Percentiles rank a stretch among this genome's conserved stretches.
phyloP scores from a whole-genome alignment of 495 filamentous ascomycete genomes.

The Talaromyces nanjingensis region DNA sequence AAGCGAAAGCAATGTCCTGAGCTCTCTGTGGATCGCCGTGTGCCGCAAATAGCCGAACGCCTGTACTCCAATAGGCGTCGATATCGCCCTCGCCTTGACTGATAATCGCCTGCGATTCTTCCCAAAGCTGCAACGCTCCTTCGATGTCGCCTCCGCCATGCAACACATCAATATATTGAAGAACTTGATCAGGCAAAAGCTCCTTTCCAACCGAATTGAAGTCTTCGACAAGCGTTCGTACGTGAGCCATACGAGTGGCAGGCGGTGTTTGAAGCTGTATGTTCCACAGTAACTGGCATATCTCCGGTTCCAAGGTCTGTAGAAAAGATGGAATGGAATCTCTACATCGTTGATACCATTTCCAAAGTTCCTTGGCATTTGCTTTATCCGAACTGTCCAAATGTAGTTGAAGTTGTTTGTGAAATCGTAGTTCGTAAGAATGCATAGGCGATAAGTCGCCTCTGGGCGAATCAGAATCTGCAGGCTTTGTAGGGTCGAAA shows the following conservation, averaged over 20 bases:
- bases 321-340: constrained; percentile 31
- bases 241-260: constrained; percentile 44
- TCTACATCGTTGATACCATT: constrained; percentile 39
- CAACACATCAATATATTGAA: constrained; percentile 58
- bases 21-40: constrained; percentile 56
- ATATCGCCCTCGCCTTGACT: constrained; percentile 43
- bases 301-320: constrained; percentile 25
- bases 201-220: constrained; percentile 46
- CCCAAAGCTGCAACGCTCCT: constrained; percentile 59
- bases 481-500: constrained; percentile 20
- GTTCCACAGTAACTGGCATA: constrained; percentile 34
- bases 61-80: constrained; percentile 59
- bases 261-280: constrained; percentile 37
- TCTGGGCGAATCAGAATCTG: background rate
- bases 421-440: constrained; percentile 30
- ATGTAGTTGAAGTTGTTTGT: constrained; percentile 19
- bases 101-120: constrained; percentile 46
- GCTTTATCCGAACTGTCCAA: constrained; percentile 14
- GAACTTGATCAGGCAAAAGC: constrained; percentile 48
- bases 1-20: constrained; percentile 51
- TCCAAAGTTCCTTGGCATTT: constrained; percentile 37
- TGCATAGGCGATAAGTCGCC: constrained; percentile 15
- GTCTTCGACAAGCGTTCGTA: constrained; percentile 55
- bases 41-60: constrained; percentile 58
- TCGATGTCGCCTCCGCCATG: constrained; percentile 52